phyloP scores from a whole-genome alignment of 345 rosid species.

The Citrus medica region DNA sequence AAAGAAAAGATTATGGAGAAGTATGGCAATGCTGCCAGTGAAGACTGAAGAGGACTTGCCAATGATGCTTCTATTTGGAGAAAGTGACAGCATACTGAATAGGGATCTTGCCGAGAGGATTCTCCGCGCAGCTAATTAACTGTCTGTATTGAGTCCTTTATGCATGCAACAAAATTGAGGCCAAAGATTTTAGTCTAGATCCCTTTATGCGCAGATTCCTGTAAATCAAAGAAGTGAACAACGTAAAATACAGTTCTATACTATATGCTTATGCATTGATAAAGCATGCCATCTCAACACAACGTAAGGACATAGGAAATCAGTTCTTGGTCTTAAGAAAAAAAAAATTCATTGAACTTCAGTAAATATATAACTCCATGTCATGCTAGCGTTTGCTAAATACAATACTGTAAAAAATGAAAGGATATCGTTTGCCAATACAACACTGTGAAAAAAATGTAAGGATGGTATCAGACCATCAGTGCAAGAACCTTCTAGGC shows the following conservation, averaged over 20 bases:
- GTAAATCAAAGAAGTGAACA: no score
- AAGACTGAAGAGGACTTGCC: constrained; percentile 55
- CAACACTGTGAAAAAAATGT: background rate
- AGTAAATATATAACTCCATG: no score
- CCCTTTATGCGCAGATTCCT: background rate
- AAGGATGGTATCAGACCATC: background rate
- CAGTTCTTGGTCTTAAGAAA: background rate
- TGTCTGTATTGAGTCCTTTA: background rate
- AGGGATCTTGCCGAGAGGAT: constrained; percentile 62
- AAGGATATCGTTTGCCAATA: no score
- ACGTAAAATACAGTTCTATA: background rate
- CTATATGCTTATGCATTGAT: background rate
- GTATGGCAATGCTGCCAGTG: constrained; percentile 66
- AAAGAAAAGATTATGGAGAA: constrained; percentile 59
- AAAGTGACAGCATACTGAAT: constrained; percentile 68
- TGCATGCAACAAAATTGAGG: background rate
- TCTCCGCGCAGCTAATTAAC: constrained; percentile 12
- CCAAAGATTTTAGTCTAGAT: background rate
- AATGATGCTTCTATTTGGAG: constrained; percentile 60
- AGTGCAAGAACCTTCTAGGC: background rate
- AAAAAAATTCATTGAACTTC: no score
- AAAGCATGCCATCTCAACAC: background rate
- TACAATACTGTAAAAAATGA: background rate
- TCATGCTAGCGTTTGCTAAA: no score
- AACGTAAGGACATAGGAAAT: background rate